Base-by-base conservation (phyloP, 345 rosid genomes). In the Barbarea vulgaris region DNA sequence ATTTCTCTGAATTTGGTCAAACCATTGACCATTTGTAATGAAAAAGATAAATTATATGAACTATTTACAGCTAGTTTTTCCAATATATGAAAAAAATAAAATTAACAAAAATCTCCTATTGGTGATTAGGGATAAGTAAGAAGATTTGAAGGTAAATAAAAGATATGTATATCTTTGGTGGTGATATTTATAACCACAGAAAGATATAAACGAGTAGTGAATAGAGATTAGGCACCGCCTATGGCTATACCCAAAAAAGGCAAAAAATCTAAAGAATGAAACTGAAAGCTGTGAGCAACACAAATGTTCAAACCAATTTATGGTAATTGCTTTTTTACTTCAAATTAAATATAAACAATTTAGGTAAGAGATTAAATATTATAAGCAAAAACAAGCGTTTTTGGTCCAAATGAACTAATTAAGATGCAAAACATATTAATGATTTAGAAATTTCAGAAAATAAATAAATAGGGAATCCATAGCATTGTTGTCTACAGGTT, bases 201-300 rank as follows among this genome's bases (percentile, higher is more conserved):
- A 27, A 70, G 69, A 53, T 61, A 68, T 68, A 60, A 30, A 39
- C 69, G 37, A 68, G 68, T 63, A 50, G 2, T 21, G 33, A 34
- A 50, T 9, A 13, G 74, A 61, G 74, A 61, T 69, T 76, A 61
- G 69, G 79, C 69, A 69, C 74, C 79, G 74, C 21, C 67, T 54
- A 39, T 74, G 31, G n/a, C n/a, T n/a, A n/a, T n/a, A n/a, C n/a
- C 33, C 73, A 41, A 18, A 55, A 64, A 56, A 50, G 14, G 47
- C 42, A 36, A 60, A 67, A 63, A 30, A 57, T 15, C 42, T 30
- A 67, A 9, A 15, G n/a, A 36, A 7, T 53, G 60, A 66, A 44
- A 73, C 57, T 64, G 48, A 74, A 74, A 67, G n/a, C 64, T 55
- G 8, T 58, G 15, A 14, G 19, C 46, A 70, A 30, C 56, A 34